Percentiles rank a stretch among this genome's conserved stretches.
These are phyloP conservation scores for Dactylella cylindrospora DNA, from an alignment of 2,329 filamentous ascomycete genomes.

Conservation along the genomic window DNA sequence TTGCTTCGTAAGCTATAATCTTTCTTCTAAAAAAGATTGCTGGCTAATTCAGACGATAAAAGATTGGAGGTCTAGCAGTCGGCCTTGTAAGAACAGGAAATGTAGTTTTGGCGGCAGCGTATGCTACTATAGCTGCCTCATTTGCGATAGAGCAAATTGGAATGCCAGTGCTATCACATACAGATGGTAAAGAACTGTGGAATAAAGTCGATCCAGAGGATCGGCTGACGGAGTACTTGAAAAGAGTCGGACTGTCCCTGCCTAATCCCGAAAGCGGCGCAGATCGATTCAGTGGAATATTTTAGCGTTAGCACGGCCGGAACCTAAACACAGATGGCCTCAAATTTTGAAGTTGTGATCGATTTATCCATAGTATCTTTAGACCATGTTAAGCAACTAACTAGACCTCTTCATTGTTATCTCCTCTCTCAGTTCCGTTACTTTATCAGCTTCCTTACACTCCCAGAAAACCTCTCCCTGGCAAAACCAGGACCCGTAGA, in stretches of 20 bases:
- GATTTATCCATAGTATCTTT: too few relatives aligned
- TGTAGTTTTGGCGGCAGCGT: constrained; percentile 71
- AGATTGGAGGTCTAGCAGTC: constrained; percentile 59
- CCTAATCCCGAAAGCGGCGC: too few relatives aligned
- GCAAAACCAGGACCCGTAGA: constrained; percentile 3
- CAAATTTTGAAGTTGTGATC: too few relatives aligned
- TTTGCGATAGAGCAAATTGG: constrained; percentile 95
- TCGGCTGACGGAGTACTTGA: constrained; percentile 59
- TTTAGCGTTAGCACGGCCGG: too few relatives aligned
- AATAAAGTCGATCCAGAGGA: constrained; percentile 61
- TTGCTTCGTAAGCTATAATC: constrained; percentile 66
- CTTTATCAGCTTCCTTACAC: too few relatives aligned
- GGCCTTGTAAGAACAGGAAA: constrained; percentile 60
- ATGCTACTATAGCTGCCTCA: constrained; percentile 80
- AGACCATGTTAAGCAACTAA: too few relatives aligned
- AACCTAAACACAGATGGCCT: too few relatives aligned
- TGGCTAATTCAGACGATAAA: constrained; percentile 50
- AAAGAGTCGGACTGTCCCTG: too few relatives aligned
- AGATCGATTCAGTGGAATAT: too few relatives aligned
- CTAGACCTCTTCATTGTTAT: too few relatives aligned
- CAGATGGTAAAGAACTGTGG: constrained; percentile 61
- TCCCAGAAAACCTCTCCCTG: neutral
- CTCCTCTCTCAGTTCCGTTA: too few relatives aligned
- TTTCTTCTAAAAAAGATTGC: constrained; percentile 22
- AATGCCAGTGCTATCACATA: constrained; percentile 63